Evolutionary conservation across 176 grass and related monocot species (phyloP), one percentile per base, ranked within the genome.

Genomic region (Typha latifolia): DNA sequence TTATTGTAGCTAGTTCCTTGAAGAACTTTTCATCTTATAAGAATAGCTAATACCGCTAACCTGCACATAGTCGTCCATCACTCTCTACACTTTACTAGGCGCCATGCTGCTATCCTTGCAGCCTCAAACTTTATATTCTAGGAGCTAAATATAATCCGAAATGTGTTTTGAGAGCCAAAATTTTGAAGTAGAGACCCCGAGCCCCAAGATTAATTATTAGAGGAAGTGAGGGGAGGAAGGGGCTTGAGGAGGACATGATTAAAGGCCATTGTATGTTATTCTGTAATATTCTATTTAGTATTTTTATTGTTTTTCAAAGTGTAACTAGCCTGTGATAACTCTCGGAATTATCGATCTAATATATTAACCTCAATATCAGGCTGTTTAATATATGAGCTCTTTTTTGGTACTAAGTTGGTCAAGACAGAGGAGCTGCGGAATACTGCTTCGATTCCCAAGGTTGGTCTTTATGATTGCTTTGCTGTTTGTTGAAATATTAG

Each of bases 341-440:
- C 53, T 64, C 66, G 64, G 72, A 74, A 85, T 66, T 66, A 59
- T 27, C 37, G 69, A 50, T 67, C 22, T 56, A 61, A 62, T 79
- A 26, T 24, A n/a, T 43, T 43, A 43, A 10, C 63, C 21, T 64
- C 48, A 22, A 77, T 70, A 64, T 43, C 77, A 99, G 95, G 95
- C 4, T 99, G 95, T 83, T 91, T 99, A 74, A 99, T 94, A 63
- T 90, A 94, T 79, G 95, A 99, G 72, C 79, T 99, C 70, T 94
- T 99, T 87, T 90, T 76, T 72, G 83, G 81, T 62, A 72, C 67
- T 51, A 99, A 99, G 77, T 77, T 99, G 66, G 67, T 76, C 56
- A 99, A 88, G 80, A 94, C 95, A 76, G 95, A 99, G 81, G 95
- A 99, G 69, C 83, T 99, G 73, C 89, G 89, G 19, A 94, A 87